phyloP scores from a whole-genome alignment of 345 rosid genomes.

The Brassica carinata region DNA sequence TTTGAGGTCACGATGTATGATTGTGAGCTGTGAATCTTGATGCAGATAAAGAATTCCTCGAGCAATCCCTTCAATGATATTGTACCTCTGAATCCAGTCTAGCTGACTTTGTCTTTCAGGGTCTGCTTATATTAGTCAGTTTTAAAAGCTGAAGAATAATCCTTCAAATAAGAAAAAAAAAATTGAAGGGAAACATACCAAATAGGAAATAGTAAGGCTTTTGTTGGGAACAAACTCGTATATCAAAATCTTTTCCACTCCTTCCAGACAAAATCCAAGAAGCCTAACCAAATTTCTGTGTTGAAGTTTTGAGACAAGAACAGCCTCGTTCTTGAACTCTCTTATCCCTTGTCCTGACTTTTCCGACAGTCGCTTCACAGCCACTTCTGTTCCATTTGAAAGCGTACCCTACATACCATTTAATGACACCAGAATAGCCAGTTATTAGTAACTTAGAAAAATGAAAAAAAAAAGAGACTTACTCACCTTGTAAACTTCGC shows the following conservation, averaged over 20 bases:
- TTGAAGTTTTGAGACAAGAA: slow-evolving; percentile 55
- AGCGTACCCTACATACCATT: slow-evolving; percentile 35
- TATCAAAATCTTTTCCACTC: slow-evolving; percentile 49
- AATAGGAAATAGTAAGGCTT: slow-evolving; percentile 45
- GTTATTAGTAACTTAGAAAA: not conserved
- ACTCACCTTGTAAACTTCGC: slow-evolving; percentile 62
- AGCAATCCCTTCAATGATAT: slow-evolving; percentile 39
- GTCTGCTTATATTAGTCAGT: slow-evolving; percentile 37
- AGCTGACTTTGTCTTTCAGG: slow-evolving; percentile 24
- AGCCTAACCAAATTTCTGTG: slow-evolving; percentile 59
- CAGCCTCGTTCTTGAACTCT: slow-evolving; percentile 57
- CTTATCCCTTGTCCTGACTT: slow-evolving; percentile 51
- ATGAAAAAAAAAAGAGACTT: not conserved
- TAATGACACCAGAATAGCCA: not conserved
- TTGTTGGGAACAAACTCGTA: slow-evolving; percentile 54
- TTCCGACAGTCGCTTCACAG: slow-evolving; percentile 51
- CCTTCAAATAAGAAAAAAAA: not conserved
- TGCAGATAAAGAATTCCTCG: slow-evolving; percentile 39
- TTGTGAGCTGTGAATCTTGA: slow-evolving; percentile 42
- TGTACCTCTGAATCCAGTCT: slow-evolving; percentile 32
- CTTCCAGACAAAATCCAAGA: slow-evolving; percentile 51
- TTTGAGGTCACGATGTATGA: slow-evolving; percentile 43
- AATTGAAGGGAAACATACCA: slow-evolving; percentile 16
- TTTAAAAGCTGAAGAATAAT: not conserved
- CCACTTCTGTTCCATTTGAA: slow-evolving; percentile 47